Conservation (phyloP, 352 stramenopile species). For the Phytophthora pluvialis region DNA sequence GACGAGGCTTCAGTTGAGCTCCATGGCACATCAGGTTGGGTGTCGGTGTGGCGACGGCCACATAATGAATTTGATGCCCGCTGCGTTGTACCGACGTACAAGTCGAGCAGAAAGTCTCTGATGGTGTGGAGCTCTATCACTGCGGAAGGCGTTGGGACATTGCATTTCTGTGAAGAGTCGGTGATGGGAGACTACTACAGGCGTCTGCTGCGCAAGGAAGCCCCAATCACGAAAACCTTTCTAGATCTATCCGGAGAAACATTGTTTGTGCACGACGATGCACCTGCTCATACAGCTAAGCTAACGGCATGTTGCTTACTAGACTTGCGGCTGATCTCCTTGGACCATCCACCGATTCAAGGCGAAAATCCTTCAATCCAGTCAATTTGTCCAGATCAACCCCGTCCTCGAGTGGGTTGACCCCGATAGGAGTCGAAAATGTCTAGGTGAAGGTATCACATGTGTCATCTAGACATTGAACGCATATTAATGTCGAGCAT, state of each 20-base stretch:
- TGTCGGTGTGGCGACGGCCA: conserved; percentile 2
- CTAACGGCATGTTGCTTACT: neutral
- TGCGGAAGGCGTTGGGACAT: neutral
- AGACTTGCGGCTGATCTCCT: neutral
- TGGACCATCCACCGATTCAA: neutral
- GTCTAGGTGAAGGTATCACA: too few relatives aligned
- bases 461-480: too few relatives aligned
- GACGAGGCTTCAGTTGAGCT: conserved; percentile 1
- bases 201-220: neutral
- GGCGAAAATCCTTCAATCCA: too few relatives aligned
- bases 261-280: neutral
- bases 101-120: neutral
- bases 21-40: neutral
- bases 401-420: too few relatives aligned
- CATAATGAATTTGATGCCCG: neutral
- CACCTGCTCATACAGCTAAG: neutral
- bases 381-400: too few relatives aligned
- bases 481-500: too few relatives aligned
- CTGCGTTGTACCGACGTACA: conserved; percentile 7
- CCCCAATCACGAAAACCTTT: neutral
- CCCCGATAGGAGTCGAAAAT: too few relatives aligned
- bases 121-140: neutral
- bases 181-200: neutral
- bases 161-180: neutral
- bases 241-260: neutral